Evolutionary conservation across 225 moss, liverwort and hornwort genomes (phyloP).

Genomic region (Bryum argenteum): DNA sequence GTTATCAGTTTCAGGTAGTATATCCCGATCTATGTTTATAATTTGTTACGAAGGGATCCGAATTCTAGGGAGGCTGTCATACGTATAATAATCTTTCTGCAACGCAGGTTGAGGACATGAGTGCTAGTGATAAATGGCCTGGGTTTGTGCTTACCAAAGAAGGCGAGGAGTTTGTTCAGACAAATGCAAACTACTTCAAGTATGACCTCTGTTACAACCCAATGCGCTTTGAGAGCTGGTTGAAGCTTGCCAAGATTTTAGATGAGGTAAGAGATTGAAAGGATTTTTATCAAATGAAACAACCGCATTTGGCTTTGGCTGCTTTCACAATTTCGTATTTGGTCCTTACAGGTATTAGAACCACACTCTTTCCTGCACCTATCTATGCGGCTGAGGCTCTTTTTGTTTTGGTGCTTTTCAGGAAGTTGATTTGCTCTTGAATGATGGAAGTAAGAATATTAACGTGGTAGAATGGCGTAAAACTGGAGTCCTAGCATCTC

Average conservation of each 20-base stretch:
- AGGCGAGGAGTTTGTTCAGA: conserved; percentile 95
- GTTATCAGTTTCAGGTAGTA: not conserved
- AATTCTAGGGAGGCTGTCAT: conserved; percentile 18
- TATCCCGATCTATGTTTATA: conserved; percentile 15
- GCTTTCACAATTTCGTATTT: conserved; percentile 14
- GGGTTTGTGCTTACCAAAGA: conserved; percentile 96
- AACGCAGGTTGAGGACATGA: conserved; percentile 88
- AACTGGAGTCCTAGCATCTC: conserved; percentile 63
- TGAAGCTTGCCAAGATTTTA: conserved; percentile 82
- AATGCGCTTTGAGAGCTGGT: conserved; percentile 92
- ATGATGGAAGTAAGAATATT: conserved; percentile 96
- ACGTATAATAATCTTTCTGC: conserved; percentile 23
- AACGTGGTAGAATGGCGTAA: conserved; percentile 91
- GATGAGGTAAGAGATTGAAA: conserved; percentile 69
- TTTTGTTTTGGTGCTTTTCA: conserved; percentile 36
- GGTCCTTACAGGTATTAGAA: not conserved
- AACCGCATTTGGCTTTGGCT: conserved; percentile 19
- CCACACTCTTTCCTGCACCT: conserved; percentile 18
- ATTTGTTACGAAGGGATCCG: conserved; percentile 4
- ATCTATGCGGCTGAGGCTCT: conserved; percentile 4
- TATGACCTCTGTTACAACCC: conserved; percentile 94
- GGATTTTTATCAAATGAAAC: conserved; percentile 12
- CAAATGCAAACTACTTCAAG: conserved; percentile 85
- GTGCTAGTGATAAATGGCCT: conserved; percentile 96
- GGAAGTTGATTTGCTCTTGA: conserved; percentile 95